Conservation (phyloP, 31 red algal genomes). For the Endocladia muricata region DNA sequence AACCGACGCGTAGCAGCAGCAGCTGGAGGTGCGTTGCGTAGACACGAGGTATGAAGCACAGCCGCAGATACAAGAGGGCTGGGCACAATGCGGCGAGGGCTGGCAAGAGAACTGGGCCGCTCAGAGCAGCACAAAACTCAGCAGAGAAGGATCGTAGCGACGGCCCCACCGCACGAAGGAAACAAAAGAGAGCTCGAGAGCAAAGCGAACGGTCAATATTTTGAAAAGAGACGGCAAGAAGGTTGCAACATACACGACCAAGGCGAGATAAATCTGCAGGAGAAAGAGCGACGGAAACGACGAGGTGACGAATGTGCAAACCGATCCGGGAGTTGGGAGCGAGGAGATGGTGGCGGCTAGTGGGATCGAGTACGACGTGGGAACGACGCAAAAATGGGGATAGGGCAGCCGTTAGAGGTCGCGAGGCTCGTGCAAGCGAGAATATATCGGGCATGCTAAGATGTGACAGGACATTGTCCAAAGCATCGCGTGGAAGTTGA, state of each 20-base stretch:
- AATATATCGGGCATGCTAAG: constrained; percentile 1
- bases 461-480: constrained; percentile 7
- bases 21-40: neutral
- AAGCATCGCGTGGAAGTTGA: neutral
- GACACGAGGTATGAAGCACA: neutral
- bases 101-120: neutral
- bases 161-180: neutral
- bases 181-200: neutral
- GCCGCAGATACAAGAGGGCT: neutral
- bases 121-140: neutral
- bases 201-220: neutral
- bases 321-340: neutral
- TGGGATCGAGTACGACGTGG: neutral
- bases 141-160: neutral
- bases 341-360: neutral
- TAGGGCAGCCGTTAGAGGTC: neutral
- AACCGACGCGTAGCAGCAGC: neutral
- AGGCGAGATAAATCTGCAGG: neutral
- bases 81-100: neutral
- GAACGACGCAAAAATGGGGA: neutral
- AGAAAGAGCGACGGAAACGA: neutral
- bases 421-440: neutral
- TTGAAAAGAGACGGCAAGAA: neutral
- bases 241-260: neutral
- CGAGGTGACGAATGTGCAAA: neutral